A percentile compares a stretch with the other conserved stretches of the same genome.
Conservation (phyloP, 768 basidiomycete species). For the Leccinum truebloodii region DNA sequence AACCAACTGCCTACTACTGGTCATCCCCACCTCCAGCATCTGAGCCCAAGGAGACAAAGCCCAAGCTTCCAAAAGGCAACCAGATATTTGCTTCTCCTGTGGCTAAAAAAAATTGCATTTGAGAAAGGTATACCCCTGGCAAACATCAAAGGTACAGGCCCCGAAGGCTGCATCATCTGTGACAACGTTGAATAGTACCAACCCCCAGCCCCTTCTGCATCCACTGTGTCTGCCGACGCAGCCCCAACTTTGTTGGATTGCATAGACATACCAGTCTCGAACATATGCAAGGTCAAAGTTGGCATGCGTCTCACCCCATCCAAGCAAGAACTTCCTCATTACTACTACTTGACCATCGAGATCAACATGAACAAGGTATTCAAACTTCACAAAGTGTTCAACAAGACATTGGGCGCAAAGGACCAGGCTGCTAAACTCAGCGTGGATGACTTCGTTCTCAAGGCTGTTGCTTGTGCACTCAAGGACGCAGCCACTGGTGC, state of each 20-base stretch:
- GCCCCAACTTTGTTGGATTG: constrained; percentile 69
- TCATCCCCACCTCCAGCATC: too few species aligned
- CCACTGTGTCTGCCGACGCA: constrained; percentile 46
- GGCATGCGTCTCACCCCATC: constrained; percentile 88
- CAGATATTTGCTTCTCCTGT: constrained; percentile 94
- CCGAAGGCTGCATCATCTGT: constrained; percentile 90
- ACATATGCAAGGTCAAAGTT: constrained; percentile 88
- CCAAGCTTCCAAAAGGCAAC: constrained; percentile 64
- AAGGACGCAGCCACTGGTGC: too few species aligned
- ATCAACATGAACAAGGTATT: constrained; percentile 95
- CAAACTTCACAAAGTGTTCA: constrained; percentile 95
- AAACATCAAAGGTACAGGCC: constrained; percentile 91
- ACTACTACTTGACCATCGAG: constrained; percentile 91
- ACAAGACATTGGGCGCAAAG: constrained; percentile 81
- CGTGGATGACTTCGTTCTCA: constrained; percentile 98
- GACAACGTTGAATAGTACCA: constrained; percentile 94
- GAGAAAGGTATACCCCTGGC: constrained; percentile 90
- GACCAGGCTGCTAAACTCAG: constrained; percentile 92
- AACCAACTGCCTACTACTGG: too few species aligned
- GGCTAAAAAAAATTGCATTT: constrained; percentile 95
- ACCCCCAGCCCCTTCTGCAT: constrained; percentile 46
- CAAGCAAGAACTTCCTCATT: constrained; percentile 91
- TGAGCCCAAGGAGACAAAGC: constrained; percentile 47
- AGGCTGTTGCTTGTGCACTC: constrained; percentile 89
- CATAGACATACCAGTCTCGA: constrained; percentile 85